Evolutionary conservation across 208 protist genomes (phyloP), one percentile per base, ranked within the genome.

Genomic region (Trypanosoma theileri): DNA sequence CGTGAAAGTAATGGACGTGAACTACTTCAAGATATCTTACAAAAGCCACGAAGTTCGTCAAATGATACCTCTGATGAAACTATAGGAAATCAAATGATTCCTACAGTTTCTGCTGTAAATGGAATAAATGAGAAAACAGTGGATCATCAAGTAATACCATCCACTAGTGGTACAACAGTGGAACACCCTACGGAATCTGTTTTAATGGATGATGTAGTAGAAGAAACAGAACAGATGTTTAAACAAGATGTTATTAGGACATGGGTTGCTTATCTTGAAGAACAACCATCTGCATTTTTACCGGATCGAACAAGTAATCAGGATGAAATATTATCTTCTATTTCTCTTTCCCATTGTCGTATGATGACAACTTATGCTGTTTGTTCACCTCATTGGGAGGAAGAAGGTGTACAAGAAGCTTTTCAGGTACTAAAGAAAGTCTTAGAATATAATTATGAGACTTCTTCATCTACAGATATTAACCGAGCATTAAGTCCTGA

Each of bases 21-120:
- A 77, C 71, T 96, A 44, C 67, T 96, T 69, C 68, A 86, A 56
- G 91, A 81, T 81, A 79, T 91, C 54, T 63, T 96, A 26, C 90
- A 93, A 66, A 69, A 86, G 50, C 82, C 81, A 11, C 17, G 22
- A n/a, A 12, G 12, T 46, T 0, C 19, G 2, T 31, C 44, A 21
- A 24, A 28, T 42, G 12, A 79, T 35, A 35, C 28, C 28, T 1
- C 28, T 8, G 28, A 35, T 35, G 4, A 6, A 35, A 35, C 1
- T 35, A 35, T 8, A 8, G 28, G 28, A 35, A 35, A 35, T 1
- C 28, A 35, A 35, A 35, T 35, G 6, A 6, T 35, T 35, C 1
- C 28, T 35, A 35, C 28, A 35, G 6, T 6, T 35, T 35, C 28
- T 35, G 28, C 6, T 35, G 28, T 35, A 35, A 35, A 35, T 35